Evolutionary conservation across 768 basidiomycete genomes (phyloP).

Genomic region (Ramaria sp.): DNA sequence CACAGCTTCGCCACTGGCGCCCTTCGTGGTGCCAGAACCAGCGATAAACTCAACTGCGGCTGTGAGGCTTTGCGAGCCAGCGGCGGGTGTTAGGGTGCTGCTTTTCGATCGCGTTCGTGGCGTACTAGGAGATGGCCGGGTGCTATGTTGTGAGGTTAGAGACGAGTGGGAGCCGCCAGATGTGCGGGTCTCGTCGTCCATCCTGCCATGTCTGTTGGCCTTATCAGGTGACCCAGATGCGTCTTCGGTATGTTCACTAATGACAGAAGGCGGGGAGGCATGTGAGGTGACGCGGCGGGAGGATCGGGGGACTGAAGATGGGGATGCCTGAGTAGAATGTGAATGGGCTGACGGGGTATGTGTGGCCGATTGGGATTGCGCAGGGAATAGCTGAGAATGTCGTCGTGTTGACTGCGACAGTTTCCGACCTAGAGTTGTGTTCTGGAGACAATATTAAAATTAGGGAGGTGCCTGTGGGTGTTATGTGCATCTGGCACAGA

Average conservation of each 20-base stretch:
- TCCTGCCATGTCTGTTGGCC: conserved; percentile 10
- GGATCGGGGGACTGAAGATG: conserved; percentile 14
- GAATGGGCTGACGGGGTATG: background rate
- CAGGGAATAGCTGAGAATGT: conserved; percentile 8
- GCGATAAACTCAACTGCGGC: conserved; percentile 5
- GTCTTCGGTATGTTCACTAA: conserved; percentile 20
- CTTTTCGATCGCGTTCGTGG: background rate
- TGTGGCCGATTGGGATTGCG: background rate
- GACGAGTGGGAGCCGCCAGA: background rate
- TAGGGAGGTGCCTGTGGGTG: background rate
- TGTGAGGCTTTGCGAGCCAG: conserved; percentile 1
- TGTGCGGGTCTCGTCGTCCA: background rate
- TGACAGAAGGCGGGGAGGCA: conserved; percentile 43
- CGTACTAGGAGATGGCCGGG: background rate
- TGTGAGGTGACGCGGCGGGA: conserved; percentile 53
- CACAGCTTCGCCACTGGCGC: background rate
- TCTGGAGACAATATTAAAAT: background rate
- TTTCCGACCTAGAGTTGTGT: conserved; percentile 6
- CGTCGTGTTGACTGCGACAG: conserved; percentile 9
- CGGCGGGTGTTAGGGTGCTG: background rate
- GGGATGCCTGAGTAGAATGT: background rate
- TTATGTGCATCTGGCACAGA: conserved; percentile 17
- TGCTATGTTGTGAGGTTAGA: background rate
- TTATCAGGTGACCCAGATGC: conserved; percentile 13
- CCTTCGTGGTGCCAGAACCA: background rate